These are phyloP conservation scores for Talaromyces sp. DNA, from an alignment of 2,329 filamentous ascomycete genomes.

Conservation along the genomic window DNA sequence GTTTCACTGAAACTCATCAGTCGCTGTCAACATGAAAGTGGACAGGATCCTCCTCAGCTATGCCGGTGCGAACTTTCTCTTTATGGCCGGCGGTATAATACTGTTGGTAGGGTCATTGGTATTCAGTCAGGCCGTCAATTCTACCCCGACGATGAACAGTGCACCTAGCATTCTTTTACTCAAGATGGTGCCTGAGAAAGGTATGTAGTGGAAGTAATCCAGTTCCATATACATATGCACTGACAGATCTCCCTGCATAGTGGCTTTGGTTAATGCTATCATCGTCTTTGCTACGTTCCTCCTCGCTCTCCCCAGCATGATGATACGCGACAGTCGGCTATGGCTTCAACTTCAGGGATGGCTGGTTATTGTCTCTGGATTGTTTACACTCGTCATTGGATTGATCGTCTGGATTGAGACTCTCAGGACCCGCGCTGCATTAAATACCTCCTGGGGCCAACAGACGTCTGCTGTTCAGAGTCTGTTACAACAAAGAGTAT, in stretches of 20 bases:
- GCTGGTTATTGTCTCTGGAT: slow-evolving; percentile 57
- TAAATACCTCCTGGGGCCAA: slow-evolving; percentile 58
- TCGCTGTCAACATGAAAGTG: slow-evolving; percentile 37
- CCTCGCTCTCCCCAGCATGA: slow-evolving; percentile 66
- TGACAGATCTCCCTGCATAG: slow-evolving; percentile 33
- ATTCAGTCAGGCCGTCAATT: slow-evolving; percentile 43
- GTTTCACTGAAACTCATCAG: not conserved
- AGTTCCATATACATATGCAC: not conserved
- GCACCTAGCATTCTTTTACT: slow-evolving; percentile 53
- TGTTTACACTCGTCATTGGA: slow-evolving; percentile 65
- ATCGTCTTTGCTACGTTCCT: slow-evolving; percentile 69
- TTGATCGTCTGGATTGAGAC: slow-evolving; percentile 71
- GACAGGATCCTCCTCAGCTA: slow-evolving; percentile 54
- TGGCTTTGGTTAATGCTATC: slow-evolving; percentile 68
- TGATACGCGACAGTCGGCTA: slow-evolving; percentile 61
- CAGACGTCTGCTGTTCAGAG: slow-evolving; percentile 59
- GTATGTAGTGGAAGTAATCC: slow-evolving; percentile 28
- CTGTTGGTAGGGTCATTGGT: slow-evolving; percentile 53
- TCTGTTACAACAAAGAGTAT: slow-evolving; percentile 66
- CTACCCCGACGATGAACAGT: slow-evolving; percentile 45
- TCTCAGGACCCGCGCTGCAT: slow-evolving; percentile 61
- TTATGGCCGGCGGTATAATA: slow-evolving; percentile 50
- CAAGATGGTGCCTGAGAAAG: slow-evolving; percentile 51
- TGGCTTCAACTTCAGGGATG: slow-evolving; percentile 70
- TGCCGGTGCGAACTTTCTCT: slow-evolving; percentile 50